Evolutionary conservation across 129 eudicot species (phyloP), one percentile per base, ranked within the genome.

Genomic region (Dittrichia graveolens): DNA sequence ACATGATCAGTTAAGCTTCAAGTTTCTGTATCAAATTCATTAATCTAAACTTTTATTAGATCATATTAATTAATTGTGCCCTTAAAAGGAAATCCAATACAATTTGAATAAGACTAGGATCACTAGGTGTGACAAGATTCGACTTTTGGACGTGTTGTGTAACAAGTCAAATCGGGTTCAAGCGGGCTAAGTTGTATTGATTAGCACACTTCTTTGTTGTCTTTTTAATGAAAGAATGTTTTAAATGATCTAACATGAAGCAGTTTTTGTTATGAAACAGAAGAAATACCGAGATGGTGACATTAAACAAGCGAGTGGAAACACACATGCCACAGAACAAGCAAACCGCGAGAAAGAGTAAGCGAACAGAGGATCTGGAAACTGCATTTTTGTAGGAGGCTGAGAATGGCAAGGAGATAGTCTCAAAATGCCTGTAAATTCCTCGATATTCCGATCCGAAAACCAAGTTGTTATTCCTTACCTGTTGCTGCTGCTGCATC

Each of bases 371-470:
- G 41, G 83, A 74, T 58, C 71, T 65, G 15, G 77, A 69, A 15
- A 45, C 24, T 8, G 75, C 53, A 11, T 40, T 71, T 48, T 59
- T 59, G 35, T 44, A 55, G 10, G 50, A 42, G 11, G 50, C 9
- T 15, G 61, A 48, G 50, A 58, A 58, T 40, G 79, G 49, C 67
- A 16, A 53, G 13, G 59, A 13, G 47, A 61, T 61, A 11, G 55
- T 59, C 4, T 74, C 66, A n/a, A 74, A 60, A 41, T 61, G 80
- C 12, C 80, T 49, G 45, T 80, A 44, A 80, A 80, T 31, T 71
- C 76, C 52, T 57, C 61, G 8, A 10, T 15, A 75, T 44, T 67
- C 24, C 7, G 58, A 43, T 61, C 37, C 8, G 9, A n/a, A 52
- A 16, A 15, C 37, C 6, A 43, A 52, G 69, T 62, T 34, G 50